Conservation (phyloP, 768 basidiomycete genomes). For the Phaeolepiota aurea region DNA sequence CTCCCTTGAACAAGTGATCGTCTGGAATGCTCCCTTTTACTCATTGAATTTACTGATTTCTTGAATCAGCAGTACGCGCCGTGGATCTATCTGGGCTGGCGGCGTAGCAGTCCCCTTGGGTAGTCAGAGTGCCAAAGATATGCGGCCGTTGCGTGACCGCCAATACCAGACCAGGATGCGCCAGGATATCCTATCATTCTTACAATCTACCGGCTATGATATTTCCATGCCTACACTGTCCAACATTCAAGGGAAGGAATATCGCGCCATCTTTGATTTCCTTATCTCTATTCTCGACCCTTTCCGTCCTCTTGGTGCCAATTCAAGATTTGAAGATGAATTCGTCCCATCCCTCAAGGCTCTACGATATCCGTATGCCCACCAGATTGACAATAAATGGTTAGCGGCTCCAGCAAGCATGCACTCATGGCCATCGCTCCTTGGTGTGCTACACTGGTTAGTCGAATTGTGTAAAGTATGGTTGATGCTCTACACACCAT, state of each 20-base stretch:
- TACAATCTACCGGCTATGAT: slow-evolving; percentile 58
- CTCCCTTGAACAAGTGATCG: slow-evolving; percentile 64
- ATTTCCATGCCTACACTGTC: slow-evolving; percentile 59
- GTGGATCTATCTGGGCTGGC: slow-evolving; percentile 69
- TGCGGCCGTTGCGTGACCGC: slow-evolving; percentile 70
- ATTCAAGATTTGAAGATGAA: slow-evolving; percentile 67
- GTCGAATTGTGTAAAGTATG: slow-evolving; percentile 77
- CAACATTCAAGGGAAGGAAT: slow-evolving; percentile 82
- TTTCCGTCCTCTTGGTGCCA: slow-evolving; percentile 43
- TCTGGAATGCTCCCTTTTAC: slow-evolving; percentile 4
- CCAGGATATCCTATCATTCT: slow-evolving; percentile 66
- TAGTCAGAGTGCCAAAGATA: slow-evolving; percentile 59
- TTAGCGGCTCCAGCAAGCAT: slow-evolving; percentile 81
- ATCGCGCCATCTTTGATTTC: slow-evolving; percentile 75
- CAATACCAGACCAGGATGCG: slow-evolving; percentile 69
- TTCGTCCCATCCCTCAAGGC: slow-evolving; percentile 68
- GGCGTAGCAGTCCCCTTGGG: slow-evolving; percentile 39
- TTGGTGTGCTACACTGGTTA: slow-evolving; percentile 91
- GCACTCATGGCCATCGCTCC: slow-evolving; percentile 85
- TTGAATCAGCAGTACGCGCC: slow-evolving; percentile 50
- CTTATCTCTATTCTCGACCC: slow-evolving; percentile 69
- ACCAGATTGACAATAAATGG: slow-evolving; percentile 78
- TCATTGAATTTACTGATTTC: neutral
- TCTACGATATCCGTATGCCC: slow-evolving; percentile 73
- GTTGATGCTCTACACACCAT: neutral